Evolutionary conservation across 768 basidiomycete species (phyloP).

Genomic region (Podaxis carcinomalis): DNA sequence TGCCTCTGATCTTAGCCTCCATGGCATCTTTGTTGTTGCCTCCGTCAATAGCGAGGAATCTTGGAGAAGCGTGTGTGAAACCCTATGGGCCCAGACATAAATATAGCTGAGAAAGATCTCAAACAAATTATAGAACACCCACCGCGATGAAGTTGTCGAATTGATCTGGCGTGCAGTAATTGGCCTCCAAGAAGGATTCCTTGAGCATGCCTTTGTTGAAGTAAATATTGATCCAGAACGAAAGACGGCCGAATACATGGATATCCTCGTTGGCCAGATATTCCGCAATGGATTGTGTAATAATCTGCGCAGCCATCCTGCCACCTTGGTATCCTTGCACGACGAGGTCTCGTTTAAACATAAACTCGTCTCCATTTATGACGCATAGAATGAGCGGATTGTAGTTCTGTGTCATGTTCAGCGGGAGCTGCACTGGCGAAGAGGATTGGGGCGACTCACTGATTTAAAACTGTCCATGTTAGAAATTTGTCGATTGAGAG

Average conservation of each 20-base stretch:
- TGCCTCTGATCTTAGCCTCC: slow-evolving; percentile 71
- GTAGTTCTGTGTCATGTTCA: slow-evolving; percentile 39
- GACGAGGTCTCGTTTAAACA: slow-evolving; percentile 59
- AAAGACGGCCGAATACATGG: slow-evolving; percentile 57
- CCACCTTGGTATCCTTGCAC: slow-evolving; percentile 65
- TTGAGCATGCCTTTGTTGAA: slow-evolving; percentile 58
- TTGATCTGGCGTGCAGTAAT: slow-evolving; percentile 59
- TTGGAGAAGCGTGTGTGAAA: slow-evolving; percentile 70
- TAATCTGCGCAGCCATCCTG: slow-evolving; percentile 53
- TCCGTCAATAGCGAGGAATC: slow-evolving; percentile 68
- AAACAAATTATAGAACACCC: slow-evolving; percentile 13
- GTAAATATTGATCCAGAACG: slow-evolving; percentile 75
- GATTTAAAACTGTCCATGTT: slow-evolving; percentile 49
- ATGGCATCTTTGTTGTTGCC: slow-evolving; percentile 58
- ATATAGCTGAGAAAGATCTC: background rate
- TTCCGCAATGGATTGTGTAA: slow-evolving; percentile 67
- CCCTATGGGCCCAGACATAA: slow-evolving; percentile 32
- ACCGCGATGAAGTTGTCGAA: slow-evolving; percentile 64
- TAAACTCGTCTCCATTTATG: slow-evolving; percentile 67
- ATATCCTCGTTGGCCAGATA: slow-evolving; percentile 61
- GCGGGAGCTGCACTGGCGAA: background rate
- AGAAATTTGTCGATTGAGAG: slow-evolving; percentile 62
- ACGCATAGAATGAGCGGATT: slow-evolving; percentile 70
- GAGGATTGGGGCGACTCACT: slow-evolving; percentile 22
- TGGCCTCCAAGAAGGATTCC: slow-evolving; percentile 44